Evolutionary conservation across 2,329 filamentous ascomycete species (phyloP).

Genomic region (Neofusicoccum kwambonambiense): DNA sequence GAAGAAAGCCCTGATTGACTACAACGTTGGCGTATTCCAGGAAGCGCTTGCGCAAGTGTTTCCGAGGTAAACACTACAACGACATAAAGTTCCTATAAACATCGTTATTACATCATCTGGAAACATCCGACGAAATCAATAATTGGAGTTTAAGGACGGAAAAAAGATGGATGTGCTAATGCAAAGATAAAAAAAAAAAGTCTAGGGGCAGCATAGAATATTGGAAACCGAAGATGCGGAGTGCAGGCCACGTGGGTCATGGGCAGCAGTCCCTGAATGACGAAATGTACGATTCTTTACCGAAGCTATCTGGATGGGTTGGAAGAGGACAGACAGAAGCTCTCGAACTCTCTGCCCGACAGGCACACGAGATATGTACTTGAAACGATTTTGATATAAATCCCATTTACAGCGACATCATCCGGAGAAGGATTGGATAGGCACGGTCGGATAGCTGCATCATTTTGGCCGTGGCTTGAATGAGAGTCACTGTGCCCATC

Average conservation of each 20-base stretch:
- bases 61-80: conserved; percentile 39
- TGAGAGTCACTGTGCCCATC: too few species aligned
- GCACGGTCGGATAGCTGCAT: too few species aligned
- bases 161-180: neutral
- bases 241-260: neutral
- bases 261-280: neutral
- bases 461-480: too few species aligned
- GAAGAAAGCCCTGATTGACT: conserved; percentile 80
- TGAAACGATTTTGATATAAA: neutral
- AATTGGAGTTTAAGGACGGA: neutral
- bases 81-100: neutral
- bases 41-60: conserved; percentile 79
- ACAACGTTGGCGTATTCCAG: conserved; percentile 82
- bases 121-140: neutral
- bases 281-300: neutral
- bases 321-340: too few species aligned
- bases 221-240: neutral
- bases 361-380: neutral
- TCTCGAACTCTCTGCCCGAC: neutral
- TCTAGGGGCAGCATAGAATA: neutral
- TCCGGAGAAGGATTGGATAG: too few species aligned
- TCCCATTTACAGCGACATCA: too few species aligned
- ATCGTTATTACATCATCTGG: neutral
- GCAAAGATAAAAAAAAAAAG: neutral
- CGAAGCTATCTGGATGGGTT: neutral